Base-by-base conservation (phyloP, 176 grass and related monocot genomes). In the Oryza longistaminata region DNA sequence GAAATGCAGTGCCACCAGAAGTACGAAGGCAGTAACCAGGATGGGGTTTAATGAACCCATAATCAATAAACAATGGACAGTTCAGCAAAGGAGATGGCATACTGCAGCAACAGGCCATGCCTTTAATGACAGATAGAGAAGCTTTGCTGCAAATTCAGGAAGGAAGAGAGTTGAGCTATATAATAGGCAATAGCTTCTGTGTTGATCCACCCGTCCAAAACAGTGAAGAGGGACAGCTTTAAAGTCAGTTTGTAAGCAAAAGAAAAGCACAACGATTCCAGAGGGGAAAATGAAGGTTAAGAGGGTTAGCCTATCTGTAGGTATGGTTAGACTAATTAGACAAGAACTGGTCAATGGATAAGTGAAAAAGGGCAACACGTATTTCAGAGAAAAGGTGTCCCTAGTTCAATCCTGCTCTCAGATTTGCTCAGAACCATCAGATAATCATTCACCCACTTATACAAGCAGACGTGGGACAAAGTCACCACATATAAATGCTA, bases 1-100 rank as follows among this genome's bases (percentile, higher is more conserved):
- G 7, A n/a, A 21, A n/a, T 61, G 7, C 55, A 61, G 55, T 22
- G 39, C n/a, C 16, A 66, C 70, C 37, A 67, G 2, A 16, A 84
- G 49, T 8, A 39, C 12, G 68, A 52, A 43, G 4, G 58, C 1
- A 73, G 8, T 40, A 34, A 68, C 62, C 22, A 78, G 60, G 42
- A 49, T 48, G 64, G 61, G 3, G 46, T 46, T 45, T 25, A 65
- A 7, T 74, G 21, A 71, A 50, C 67, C 25, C 65, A 76, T 62
- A 81, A 53, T 78, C 35, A 8, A 60, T 48, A 77, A 48, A 46
- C 53, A 87, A 73, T 70, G 19, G 48, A 24, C 7, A 58, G 49
- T 19, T 71, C 10, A 42, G 31, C 31, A 53, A 74, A 75, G 35
- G 17, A 69, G 25, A 61, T 75, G 45, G 15, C 77, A 65, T 81